These are phyloP conservation scores for Echria macrotheca DNA, from an alignment of 495 filamentous ascomycete species.

Conservation along the genomic window DNA sequence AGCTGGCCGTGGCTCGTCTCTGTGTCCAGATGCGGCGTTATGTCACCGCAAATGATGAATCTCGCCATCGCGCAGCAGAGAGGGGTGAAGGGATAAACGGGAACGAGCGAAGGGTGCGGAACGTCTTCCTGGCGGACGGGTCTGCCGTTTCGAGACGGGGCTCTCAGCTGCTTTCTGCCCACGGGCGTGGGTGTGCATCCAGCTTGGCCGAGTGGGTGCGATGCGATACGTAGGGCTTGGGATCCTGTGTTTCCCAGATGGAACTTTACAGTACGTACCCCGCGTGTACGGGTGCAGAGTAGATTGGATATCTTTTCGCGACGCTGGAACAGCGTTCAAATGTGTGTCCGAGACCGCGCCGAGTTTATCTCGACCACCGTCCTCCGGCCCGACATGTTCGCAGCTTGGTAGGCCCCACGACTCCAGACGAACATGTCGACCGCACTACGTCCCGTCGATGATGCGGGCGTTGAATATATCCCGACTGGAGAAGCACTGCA, in stretches of 20 bases:
- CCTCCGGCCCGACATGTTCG: not conserved
- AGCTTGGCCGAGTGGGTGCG: too few relatives aligned
- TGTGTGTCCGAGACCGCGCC: not conserved
- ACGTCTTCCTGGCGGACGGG: slow-evolving; percentile 18
- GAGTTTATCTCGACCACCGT: slow-evolving; percentile 8
- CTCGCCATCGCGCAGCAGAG: too few relatives aligned
- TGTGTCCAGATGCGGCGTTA: too few relatives aligned
- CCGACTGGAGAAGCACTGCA: not conserved
- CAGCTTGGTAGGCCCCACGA: too few relatives aligned
- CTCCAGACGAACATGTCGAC: not conserved
- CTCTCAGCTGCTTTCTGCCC: too few relatives aligned
- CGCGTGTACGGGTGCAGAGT: not conserved
- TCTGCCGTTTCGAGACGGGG: slow-evolving; percentile 13
- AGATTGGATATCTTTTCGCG: not conserved
- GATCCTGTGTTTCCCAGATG: slow-evolving; percentile 4
- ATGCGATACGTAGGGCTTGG: slow-evolving; percentile 8
- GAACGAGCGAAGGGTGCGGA: slow-evolving; percentile 13
- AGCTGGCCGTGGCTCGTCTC: too few relatives aligned
- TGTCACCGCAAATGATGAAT: too few relatives aligned
- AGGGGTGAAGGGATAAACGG: not conserved
- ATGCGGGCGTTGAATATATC: not conserved
- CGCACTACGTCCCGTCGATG: too few relatives aligned
- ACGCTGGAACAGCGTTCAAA: not conserved
- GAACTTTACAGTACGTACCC: slow-evolving; percentile 3
- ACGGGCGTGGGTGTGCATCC: too few relatives aligned